Conservation (phyloP, 2,329 filamentous ascomycete species). For the Lecanicillium sp. region DNA sequence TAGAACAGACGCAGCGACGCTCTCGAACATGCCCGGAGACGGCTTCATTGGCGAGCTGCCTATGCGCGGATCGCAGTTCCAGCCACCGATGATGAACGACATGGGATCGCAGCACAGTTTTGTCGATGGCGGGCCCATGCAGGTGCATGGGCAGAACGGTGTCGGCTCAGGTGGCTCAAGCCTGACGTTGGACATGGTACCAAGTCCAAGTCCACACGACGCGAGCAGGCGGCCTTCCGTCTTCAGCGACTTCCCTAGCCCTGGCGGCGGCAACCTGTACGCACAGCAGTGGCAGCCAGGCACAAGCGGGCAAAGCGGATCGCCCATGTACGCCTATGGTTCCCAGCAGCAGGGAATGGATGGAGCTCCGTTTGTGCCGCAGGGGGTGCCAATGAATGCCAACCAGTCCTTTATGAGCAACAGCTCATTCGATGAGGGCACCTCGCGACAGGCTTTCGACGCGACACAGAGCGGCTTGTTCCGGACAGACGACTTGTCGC, state of each 20-base stretch:
- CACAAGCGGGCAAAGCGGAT: conserved; percentile 31
- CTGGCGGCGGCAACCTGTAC: conserved; percentile 32
- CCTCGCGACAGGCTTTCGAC: conserved; percentile 25
- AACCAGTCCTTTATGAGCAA: conserved; percentile 23
- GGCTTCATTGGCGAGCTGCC: conserved; percentile 36
- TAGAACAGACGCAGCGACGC: conserved; percentile 9
- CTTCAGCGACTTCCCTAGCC: conserved; percentile 38
- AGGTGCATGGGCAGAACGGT: conserved; percentile 24
- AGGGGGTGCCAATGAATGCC: conserved; percentile 23
- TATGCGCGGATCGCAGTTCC: conserved; percentile 32
- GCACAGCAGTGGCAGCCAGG: conserved; percentile 35
- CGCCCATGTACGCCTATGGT: conserved; percentile 39
- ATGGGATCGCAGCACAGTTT: conserved; percentile 33
- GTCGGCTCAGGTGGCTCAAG: conserved; percentile 25
- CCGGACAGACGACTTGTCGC: conserved; percentile 21
- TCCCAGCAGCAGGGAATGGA: conserved; percentile 27
- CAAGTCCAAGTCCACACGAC: conserved; percentile 34
- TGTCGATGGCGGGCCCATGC: conserved; percentile 27
- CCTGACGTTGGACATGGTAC: conserved; percentile 38
- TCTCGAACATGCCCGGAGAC: conserved; percentile 17
- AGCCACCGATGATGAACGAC: conserved; percentile 33
- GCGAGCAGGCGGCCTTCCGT: conserved; percentile 36
- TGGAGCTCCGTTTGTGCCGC: conserved; percentile 22
- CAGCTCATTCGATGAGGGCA: conserved; percentile 23
- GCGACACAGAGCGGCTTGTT: conserved; percentile 23